Evolutionary conservation across 2,329 filamentous ascomycete species (phyloP).

Genomic region (Aspergillus costaricaensis): DNA sequence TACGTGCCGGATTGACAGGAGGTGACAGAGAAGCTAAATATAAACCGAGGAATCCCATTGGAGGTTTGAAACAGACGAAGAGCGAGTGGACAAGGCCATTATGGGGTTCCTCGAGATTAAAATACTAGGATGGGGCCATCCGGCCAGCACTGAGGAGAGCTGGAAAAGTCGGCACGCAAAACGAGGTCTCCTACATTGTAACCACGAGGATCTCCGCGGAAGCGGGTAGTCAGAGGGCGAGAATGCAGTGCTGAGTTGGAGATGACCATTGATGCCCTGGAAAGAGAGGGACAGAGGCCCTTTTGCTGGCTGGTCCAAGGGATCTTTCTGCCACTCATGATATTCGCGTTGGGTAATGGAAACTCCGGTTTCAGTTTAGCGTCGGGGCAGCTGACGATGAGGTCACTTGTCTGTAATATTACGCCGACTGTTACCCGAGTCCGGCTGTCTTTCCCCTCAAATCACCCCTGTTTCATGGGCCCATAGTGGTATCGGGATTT

Average conservation of each 20-base stretch:
- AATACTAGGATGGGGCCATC: not conserved
- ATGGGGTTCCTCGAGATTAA: not conserved
- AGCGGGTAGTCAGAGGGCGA: not conserved
- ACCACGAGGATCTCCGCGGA: constrained; percentile 17
- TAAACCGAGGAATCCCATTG: constrained; percentile 7
- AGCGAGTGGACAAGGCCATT: constrained; percentile 7
- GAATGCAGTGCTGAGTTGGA: not conserved
- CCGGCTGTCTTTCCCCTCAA: not conserved
- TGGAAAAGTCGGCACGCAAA: not conserved
- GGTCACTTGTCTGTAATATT: constrained; percentile 13
- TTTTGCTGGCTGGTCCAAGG: not conserved
- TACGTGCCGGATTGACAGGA: constrained; percentile 6
- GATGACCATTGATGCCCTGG: not conserved
- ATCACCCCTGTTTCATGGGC: not conserved
- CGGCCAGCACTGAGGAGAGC: not conserved
- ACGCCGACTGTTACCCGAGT: not conserved
- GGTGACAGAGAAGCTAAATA: constrained; percentile 4
- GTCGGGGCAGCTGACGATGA: constrained; percentile 17
- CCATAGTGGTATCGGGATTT: not conserved
- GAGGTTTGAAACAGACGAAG: constrained; percentile 1
- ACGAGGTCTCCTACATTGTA: constrained; percentile 4
- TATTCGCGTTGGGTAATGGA: constrained; percentile 41
- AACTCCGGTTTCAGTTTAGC: constrained; percentile 33
- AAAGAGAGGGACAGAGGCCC: not conserved
- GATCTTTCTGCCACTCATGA: constrained; percentile 31